Evolutionary conservation across 495 filamentous ascomycete genomes (phyloP).

Genomic region (Daldinia grandis): DNA sequence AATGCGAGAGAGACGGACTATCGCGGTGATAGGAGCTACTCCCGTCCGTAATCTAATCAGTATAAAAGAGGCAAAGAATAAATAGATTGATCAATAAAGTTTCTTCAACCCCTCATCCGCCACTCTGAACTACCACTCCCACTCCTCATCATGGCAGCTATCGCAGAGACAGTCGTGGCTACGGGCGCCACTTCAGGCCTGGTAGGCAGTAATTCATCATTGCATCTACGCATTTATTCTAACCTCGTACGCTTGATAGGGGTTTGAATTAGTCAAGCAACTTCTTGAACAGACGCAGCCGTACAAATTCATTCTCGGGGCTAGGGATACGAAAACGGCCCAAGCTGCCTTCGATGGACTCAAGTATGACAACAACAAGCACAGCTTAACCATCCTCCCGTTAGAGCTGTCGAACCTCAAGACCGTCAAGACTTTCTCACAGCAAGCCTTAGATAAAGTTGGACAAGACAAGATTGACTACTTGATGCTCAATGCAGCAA

Average conservation of each 20-base stretch:
- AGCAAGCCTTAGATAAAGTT: conserved; percentile 46
- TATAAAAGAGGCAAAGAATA: conserved; percentile 4
- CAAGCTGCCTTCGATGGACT: conserved; percentile 49
- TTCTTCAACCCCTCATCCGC: neutral
- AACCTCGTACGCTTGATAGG: conserved; percentile 37
- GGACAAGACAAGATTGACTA: conserved; percentile 52
- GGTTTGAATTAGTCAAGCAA: conserved; percentile 55
- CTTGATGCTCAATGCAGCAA: conserved; percentile 54
- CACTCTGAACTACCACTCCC: neutral
- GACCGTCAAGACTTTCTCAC: conserved; percentile 50
- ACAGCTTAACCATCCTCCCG: conserved; percentile 53
- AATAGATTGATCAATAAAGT: neutral
- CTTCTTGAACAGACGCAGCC: conserved; percentile 51
- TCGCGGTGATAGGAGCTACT: conserved; percentile 26
- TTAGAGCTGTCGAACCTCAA: conserved; percentile 52
- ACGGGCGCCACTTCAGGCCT: conserved; percentile 57
- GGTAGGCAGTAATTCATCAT: conserved; percentile 36
- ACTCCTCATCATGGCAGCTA: conserved; percentile 43
- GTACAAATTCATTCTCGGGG: conserved; percentile 57
- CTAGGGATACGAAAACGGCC: conserved; percentile 48
- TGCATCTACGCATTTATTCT: neutral
- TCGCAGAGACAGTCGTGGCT: conserved; percentile 55
- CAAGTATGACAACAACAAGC: conserved; percentile 44
- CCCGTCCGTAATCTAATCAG: conserved; percentile 1
- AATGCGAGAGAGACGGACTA: neutral